Base-by-base conservation (phyloP, 495 filamentous ascomycete species). In the Penicillium diatomitis region DNA sequence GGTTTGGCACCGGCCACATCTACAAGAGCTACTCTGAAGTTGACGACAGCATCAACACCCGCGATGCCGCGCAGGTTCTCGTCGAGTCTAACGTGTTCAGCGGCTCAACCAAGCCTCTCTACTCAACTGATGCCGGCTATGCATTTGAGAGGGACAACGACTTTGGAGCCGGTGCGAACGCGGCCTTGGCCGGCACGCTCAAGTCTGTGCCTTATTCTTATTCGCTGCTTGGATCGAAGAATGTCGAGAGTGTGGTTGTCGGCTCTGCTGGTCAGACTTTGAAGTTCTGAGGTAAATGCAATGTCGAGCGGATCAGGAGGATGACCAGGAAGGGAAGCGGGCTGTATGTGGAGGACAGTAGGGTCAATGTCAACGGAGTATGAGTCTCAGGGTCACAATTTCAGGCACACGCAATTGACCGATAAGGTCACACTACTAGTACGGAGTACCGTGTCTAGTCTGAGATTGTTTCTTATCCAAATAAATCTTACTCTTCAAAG, bases 51-150 rank as follows among this genome's bases (percentile, higher is more conserved):
- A 78, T 86, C 68, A 83, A 87, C 68, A 78, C 80, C 11, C 77
- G 84, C 37, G 62, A 79, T 45, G 81, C 80, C 32, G 84, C 83
- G 9, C 80, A 86, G 65, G 54, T 83, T 2, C 66, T 84, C 9
- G 76, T 84, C 37, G 71, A 86, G 69, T 77, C 72, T 48, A 83
- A 75, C 58, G 70, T 68, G 28, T 86, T 84, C 57, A 62, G 61
- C n/a, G 58, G 62, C 12, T 58, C 56, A 31, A 65, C 67, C 37
- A 67, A 77, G 53, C 62, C 73, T 1, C 68, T 85, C 30, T 79
- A 78, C 60, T 73, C 71, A 30, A 71, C 67, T n/a, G 75, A 85
- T 47, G 73, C 62, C n/a, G 72, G 75, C 5, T 71, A 71, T 55
- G 73, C 73, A 9, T 69, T 80, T 30, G 67, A 69, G 8, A 64